These are phyloP conservation scores for Achaetomium macrosporum DNA, from an alignment of 2,329 filamentous ascomycete genomes.

Conservation along the genomic window DNA sequence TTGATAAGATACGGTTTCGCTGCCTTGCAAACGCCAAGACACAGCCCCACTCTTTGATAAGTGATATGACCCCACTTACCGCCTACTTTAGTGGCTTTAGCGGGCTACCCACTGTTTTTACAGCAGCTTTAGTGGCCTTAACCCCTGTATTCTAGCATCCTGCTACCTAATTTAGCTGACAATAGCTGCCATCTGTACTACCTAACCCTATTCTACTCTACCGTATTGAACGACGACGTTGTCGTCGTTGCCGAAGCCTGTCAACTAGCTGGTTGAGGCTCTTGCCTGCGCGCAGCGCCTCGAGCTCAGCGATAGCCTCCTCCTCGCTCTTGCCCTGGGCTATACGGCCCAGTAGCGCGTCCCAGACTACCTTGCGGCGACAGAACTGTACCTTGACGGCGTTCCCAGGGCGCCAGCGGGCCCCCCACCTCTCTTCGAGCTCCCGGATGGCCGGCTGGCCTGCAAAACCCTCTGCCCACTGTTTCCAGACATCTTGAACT, in stretches of 20 bases:
- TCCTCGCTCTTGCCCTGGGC: not conserved
- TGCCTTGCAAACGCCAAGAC: no score
- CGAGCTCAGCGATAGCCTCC: not conserved
- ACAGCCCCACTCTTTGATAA: no score
- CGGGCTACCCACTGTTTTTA: not conserved
- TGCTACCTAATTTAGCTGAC: no score
- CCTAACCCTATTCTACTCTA: not conserved
- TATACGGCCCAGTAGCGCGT: not conserved
- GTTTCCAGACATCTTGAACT: not conserved
- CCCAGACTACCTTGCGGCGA: not conserved
- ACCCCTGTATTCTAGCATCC: not conserved
- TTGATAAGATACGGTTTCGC: no score
- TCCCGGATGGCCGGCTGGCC: not conserved
- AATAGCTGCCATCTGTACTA: not conserved
- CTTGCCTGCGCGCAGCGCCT: not conserved
- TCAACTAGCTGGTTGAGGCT: not conserved
- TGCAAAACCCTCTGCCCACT: not conserved
- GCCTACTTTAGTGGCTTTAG: not conserved
- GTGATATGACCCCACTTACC: no score
- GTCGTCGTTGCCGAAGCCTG: not conserved
- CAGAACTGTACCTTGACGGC: not conserved
- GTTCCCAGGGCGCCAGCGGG: not conserved
- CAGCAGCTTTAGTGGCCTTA: not conserved
- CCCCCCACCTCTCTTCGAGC: not conserved
- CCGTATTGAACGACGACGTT: not conserved